A percentile compares a stretch with the other conserved stretches of the same genome.
phyloP scores from a whole-genome alignment of 1,139 yeast genomes.

The Suhomyces bribrorum region DNA sequence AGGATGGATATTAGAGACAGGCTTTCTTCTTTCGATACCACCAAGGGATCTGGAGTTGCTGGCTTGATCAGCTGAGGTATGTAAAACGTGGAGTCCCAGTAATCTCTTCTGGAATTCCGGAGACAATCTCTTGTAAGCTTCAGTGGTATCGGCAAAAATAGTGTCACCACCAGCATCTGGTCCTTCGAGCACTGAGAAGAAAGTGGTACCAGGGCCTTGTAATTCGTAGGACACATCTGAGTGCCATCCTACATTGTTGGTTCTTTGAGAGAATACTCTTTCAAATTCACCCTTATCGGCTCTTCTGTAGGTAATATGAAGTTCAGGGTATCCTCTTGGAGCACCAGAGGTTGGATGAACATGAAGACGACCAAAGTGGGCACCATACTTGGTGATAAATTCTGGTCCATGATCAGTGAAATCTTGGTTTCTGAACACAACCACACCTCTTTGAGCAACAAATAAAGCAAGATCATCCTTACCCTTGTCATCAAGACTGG shows the following conservation, averaged over 20 bases:
- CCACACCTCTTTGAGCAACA: conserved; percentile 46
- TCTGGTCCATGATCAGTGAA: conserved; percentile 35
- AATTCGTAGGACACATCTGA: conserved; percentile 43
- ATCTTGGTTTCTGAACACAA: conserved; percentile 41
- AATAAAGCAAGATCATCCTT: conserved; percentile 41
- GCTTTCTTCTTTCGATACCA: conserved; percentile 45
- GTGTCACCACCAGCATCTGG: conserved; percentile 46
- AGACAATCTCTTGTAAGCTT: conserved; percentile 30
- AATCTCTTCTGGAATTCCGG: conserved; percentile 29
- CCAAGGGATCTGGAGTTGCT: conserved; percentile 35
- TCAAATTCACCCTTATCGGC: conserved; percentile 29
- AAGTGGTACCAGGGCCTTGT: conserved; percentile 41
- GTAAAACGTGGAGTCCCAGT: conserved; percentile 29
- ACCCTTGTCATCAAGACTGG: conserved; percentile 27
- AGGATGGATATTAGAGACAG: conserved; percentile 52
- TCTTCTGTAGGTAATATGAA: conserved; percentile 35
- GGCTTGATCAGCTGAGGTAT: conserved; percentile 30
- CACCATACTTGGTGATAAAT: conserved; percentile 32
- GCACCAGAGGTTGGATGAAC: conserved; percentile 45
- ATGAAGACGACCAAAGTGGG: conserved; percentile 41
- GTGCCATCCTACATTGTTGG: conserved; percentile 41
- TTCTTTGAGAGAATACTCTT: conserved; percentile 24
- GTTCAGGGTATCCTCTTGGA: conserved; percentile 38
- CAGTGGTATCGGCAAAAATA: conserved; percentile 29
- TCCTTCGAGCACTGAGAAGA: conserved; percentile 39